Percentiles rank a stretch among this genome's conserved stretches.
Conservation (phyloP, 192 early-diverging fungal species). For the Coemansia sp. region DNA sequence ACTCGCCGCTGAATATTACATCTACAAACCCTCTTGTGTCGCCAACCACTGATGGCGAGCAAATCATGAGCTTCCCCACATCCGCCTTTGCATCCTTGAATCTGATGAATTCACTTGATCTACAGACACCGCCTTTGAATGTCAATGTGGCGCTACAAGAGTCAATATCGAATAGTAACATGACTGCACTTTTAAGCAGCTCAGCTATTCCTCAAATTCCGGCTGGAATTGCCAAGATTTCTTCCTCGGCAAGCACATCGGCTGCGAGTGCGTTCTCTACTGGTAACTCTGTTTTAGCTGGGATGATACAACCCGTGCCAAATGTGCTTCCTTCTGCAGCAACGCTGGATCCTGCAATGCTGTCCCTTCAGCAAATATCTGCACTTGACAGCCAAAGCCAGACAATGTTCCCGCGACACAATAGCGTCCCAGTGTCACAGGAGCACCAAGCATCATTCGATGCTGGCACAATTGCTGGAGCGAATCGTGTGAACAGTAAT, state of each 20-base stretch:
- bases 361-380: conserved; percentile 15
- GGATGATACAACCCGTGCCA: conserved; percentile 49
- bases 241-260: neutral
- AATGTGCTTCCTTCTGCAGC: conserved; percentile 23
- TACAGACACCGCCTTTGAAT: conserved; percentile 16
- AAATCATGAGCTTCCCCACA: conserved; percentile 33
- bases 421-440: conserved; percentile 36
- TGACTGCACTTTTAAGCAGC: conserved; percentile 17
- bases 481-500: neutral
- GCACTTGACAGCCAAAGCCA: conserved; percentile 14
- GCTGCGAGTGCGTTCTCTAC: conserved; percentile 3
- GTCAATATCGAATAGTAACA: neutral
- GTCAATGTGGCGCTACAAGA: conserved; percentile 5
- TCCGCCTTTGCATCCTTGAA: conserved; percentile 50
- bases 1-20: conserved; percentile 25
- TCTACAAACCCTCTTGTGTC: conserved; percentile 41
- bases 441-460: conserved; percentile 14
- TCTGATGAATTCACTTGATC: conserved; percentile 37
- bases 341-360: conserved; percentile 13
- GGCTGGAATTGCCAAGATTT: neutral
- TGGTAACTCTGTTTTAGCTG: conserved; percentile 8
- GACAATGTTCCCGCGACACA: conserved; percentile 20
- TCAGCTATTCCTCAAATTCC: conserved; percentile 15
- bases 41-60: conserved; percentile 10
- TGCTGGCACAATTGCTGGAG: conserved; percentile 2